Base-by-base conservation (phyloP, 208 protist genomes). In the Porcisia deanei region DNA sequence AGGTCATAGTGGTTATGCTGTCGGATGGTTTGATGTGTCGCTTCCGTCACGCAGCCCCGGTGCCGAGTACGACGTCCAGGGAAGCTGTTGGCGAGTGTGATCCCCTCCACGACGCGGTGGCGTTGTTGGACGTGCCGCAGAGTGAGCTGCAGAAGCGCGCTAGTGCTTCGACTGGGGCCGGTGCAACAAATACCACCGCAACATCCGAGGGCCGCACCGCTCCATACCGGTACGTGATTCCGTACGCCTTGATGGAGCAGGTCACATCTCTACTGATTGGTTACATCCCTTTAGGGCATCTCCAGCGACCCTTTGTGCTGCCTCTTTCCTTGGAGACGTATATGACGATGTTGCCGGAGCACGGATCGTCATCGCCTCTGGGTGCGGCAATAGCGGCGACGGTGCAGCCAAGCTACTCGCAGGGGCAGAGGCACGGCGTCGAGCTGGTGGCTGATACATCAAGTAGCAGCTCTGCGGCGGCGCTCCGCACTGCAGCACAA, bases 301-400 rank as follows among this genome's bases (percentile, higher is more conserved):
- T 92, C 30, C 89, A 89, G 22, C 85, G 88, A 8, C 90, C 91
- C 2, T 82, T 94, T 16, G 84, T 95, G 25, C 75, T 97, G 41
- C 93, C 93, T 1, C 58, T 97, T 34, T 68, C 76, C 39, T 20
- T 94, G 52, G 79, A 87, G 70, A 67, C 84, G n/a, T 95, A 86
- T 63, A 82, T 95, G 63, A 93, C 89, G 34, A 84, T 92, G 80
- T 81, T 97, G 30, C 93, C 93, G 14, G 83, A 91, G 55, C 77
- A 83, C 52, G 81, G 72, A 39, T 75, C 67, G 65, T 61, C 66
- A 25, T 73, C 76, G 7, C 8, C 68, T 25, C 53, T 81, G 8
- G 68, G 69, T 6, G 77, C 78, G 37, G 65, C 77, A n/a, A 53
- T 77, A 10, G 76, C 80, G 6, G 73, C 74, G 58, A 57, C 75